These are phyloP conservation scores for Rutstroemia sp. DNA, from an alignment of 2,329 filamentous ascomycete genomes.

Conservation along the genomic window DNA sequence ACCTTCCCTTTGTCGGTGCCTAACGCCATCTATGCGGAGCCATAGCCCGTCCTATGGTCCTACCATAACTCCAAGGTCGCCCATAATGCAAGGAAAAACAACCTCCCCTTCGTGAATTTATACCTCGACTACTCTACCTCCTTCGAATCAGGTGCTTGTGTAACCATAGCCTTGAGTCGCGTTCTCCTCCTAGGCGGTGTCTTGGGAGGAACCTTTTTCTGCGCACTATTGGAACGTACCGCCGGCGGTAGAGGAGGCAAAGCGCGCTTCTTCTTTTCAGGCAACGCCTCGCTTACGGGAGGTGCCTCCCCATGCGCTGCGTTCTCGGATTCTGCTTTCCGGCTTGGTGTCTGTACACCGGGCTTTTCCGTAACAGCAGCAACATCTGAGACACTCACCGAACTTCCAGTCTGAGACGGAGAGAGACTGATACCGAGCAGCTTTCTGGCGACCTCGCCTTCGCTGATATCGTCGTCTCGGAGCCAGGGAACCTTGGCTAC, in stretches of 20 bases:
- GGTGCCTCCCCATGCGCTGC: constrained; percentile 21
- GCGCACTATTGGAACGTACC: constrained; percentile 16
- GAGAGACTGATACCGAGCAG: constrained; percentile 66
- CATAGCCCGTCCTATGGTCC: background rate
- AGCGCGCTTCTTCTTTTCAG: constrained; percentile 17
- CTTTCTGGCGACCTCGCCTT: constrained; percentile 45
- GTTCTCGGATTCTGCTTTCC: constrained; percentile 36
- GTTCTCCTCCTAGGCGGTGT: constrained; percentile 28
- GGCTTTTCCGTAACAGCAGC: constrained; percentile 76
- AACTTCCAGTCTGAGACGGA: constrained; percentile 58
- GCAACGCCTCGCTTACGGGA: constrained; percentile 6
- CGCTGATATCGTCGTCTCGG: constrained; percentile 34
- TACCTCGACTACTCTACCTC: constrained; percentile 1
- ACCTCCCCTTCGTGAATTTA: background rate
- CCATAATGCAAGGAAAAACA: no score
- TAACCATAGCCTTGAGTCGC: constrained; percentile 21
- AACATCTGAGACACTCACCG: constrained; percentile 68
- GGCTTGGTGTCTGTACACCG: constrained; percentile 72
- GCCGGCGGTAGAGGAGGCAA: constrained; percentile 24
- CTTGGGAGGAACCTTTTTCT: constrained; percentile 29
- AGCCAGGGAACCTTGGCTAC: constrained; percentile 69
- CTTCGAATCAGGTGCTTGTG: constrained; percentile 3
- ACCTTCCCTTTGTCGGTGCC: no score
- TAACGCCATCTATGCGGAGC: no score
- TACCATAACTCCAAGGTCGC: no score